Evolutionary conservation across 331 rosid species (phyloP), one percentile per base, ranked within the genome.

Genomic region (Arachis monticola): DNA sequence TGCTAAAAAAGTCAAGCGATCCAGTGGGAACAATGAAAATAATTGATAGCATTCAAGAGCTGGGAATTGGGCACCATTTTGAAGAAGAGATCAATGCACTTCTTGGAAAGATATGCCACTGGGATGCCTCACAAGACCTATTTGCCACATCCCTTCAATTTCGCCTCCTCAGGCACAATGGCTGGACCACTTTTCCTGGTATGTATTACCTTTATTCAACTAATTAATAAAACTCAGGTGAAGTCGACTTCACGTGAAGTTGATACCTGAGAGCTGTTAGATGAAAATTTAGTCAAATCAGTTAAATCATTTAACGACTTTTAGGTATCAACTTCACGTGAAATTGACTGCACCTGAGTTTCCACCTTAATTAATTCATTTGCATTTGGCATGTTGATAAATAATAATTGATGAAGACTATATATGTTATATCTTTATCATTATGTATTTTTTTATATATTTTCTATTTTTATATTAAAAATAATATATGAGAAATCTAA

Each of bases 81-180:
- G 45, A 82, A 45, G 69, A 85, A 68, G 82, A 79, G 38, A 72
- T 79, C 13, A 32, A 68, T 7, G 0, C 11, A 1, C 73, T 56
- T 22, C 82, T 79, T 31, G 67, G 2, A n/a, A 64, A 12, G 13
- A 0, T 67, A 41, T 5, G 4, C 30, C 50, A 64, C 45, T 79
- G 80, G 80, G 75, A 82, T 11, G 2, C 53, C 0, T 12, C 78
- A 22, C 59, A 68, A 10, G 77, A 82, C 14, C 82, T 85, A 53
- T 82, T 44, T 67, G 68, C 80, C 40, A 76, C 88, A 1, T 31
- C 88, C 17, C 86, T 85, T 72, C 84, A 67, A n/a, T 85, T 85
- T 17, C 82, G 86, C 46, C 12, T 85, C 7, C 69, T 71, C 0
- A 79, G 88, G 30, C 78, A 82, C 35, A 61, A 76, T 51, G 67